Conservation (phyloP, 208 protist genomes). For the Leishmania gerbilli region DNA sequence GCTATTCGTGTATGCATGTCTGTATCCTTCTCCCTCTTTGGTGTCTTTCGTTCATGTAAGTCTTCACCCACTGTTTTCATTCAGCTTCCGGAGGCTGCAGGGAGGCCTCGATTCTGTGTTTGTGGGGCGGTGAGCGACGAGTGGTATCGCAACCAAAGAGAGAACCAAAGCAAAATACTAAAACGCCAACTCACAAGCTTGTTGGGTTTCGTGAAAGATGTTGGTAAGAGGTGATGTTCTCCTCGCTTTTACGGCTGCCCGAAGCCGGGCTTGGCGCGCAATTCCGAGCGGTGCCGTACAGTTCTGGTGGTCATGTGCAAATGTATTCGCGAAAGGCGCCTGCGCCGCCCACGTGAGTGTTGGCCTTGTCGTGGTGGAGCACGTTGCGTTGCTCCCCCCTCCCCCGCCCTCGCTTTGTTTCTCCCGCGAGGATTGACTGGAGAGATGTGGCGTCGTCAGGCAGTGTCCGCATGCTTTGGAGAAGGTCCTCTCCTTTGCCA, state of each 20-base stretch:
- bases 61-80: too few relatives aligned
- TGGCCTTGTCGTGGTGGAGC: not conserved
- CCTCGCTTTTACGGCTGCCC: not conserved
- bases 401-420: not conserved
- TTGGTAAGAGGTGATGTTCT: not conserved
- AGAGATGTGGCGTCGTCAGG: not conserved
- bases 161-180: not conserved
- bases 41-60: too few relatives aligned
- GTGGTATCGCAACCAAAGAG: not conserved
- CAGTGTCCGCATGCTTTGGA: not conserved
- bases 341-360: not conserved
- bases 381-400: not conserved
- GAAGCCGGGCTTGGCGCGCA: not conserved
- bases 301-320: too few relatives aligned
- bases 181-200: not conserved
- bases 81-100: too few relatives aligned
- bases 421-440: not conserved
- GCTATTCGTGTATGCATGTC: too few relatives aligned
- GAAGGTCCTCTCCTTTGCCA: not conserved
- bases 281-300: not conserved
- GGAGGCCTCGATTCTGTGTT: not conserved
- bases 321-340: not conserved
- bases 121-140: not conserved
- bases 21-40: too few relatives aligned
- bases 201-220: not conserved